Percentiles rank a stretch among this genome's conserved stretches.
These are phyloP conservation scores for Trichoderma harzianum DNA, from an alignment of 2,329 filamentous ascomycete genomes.

Conservation along the genomic window DNA sequence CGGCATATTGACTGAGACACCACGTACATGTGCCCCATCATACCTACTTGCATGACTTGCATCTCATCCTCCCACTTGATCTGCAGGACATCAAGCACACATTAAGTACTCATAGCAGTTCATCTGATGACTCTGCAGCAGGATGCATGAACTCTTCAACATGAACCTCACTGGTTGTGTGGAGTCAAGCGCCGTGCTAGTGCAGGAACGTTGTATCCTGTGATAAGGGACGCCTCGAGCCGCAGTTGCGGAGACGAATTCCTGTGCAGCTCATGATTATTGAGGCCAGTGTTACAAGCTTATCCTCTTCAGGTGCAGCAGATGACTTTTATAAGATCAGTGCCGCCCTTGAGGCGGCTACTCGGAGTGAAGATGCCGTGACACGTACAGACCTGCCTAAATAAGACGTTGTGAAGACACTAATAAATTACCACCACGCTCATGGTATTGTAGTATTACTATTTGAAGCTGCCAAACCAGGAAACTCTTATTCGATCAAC, in stretches of 20 bases:
- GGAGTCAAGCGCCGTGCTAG: neutral
- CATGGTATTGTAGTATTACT: neutral
- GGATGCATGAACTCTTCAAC: neutral
- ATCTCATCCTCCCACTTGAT: neutral
- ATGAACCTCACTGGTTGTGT: neutral
- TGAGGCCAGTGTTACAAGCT: neutral
- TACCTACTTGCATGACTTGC: neutral
- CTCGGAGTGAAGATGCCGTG: neutral
- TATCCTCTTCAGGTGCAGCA: neutral
- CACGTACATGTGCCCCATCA: neutral
- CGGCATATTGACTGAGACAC: neutral
- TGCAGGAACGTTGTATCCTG: conserved; percentile 10
- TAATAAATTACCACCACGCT: neutral
- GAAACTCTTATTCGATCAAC: neutral
- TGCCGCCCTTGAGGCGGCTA: neutral
- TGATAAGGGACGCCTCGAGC: neutral
- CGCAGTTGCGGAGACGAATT: neutral
- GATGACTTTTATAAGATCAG: neutral
- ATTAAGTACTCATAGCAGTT: neutral
- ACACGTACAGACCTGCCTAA: conserved; percentile 3
- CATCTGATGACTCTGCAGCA: neutral
- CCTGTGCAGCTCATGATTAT: neutral
- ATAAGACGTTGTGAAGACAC: neutral
- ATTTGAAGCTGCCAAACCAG: neutral
- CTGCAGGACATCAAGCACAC: neutral